Base-by-base conservation (phyloP, 257 asterid genomes). In the Solanum bulbocastanum region DNA sequence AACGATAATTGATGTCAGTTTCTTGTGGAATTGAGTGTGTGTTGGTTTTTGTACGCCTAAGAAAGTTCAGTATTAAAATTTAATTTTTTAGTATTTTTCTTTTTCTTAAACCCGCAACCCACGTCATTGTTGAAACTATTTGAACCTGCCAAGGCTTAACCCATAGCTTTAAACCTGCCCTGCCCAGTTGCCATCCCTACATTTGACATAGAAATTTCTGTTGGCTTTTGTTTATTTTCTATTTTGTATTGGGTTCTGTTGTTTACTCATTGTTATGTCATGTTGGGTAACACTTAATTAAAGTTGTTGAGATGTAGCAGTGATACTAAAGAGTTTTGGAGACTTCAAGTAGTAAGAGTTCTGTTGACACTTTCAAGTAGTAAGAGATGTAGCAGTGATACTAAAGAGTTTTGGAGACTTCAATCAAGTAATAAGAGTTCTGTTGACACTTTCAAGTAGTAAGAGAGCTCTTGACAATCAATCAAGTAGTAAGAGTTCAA, bases 401-500 rank as follows among this genome's bases (percentile, higher is more conserved):
- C 66, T 79, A 69, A 90, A 89, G 91, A 89, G 91, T 91, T 90
- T 90, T 89, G 90, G 89, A 90, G 93, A 85, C 91, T 56, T 88
- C 89, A 89, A 87, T 90, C 72, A 87, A 90, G 90, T 90, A 90
- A 79, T 88, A 86, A 90, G 92, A 88, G 91, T 93, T 91, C 96
- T 89, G 93, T 94, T 90, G 94, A 90, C 90, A 89, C 68, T 82
- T 91, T 91, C 91, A 91, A 91, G 90, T 91, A 87, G 93, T 94
- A 92, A 92, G 94, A 91, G 95, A 88, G 85, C 92, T 49, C 86
- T 88, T 92, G 97, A 91, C 91, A 90, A 74, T 87, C 94, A 90
- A 87, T 94, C 94, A 91, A 94, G 96, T 92, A 90, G 87, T 94
- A 94, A 96, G 94, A 95, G 94, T 94, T 91, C 94, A 95, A 94